A percentile compares a stretch with the other conserved stretches of the same genome.
Conservation (phyloP, 768 basidiomycete genomes). For the Hericium coralloides region DNA sequence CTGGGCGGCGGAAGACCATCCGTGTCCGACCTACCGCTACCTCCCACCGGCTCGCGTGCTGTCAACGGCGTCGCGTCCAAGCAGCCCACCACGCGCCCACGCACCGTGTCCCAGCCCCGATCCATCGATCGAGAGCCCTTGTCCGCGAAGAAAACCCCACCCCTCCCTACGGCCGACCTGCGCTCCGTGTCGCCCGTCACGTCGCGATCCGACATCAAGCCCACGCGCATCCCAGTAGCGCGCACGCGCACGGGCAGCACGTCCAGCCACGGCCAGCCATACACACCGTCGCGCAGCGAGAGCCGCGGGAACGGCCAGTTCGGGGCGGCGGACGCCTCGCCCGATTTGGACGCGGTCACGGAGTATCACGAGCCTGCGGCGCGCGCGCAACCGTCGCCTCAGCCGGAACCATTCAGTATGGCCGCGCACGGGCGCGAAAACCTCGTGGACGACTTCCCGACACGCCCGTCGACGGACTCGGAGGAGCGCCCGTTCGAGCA, state of each 20-base stretch:
- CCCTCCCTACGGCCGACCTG: constrained; percentile 24
- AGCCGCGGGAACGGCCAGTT: constrained; percentile 15
- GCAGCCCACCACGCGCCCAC: constrained; percentile 34
- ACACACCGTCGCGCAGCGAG: constrained; percentile 20
- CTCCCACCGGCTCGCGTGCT: constrained; percentile 4
- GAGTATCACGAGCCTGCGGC: neutral
- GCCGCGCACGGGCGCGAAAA: constrained; percentile 36
- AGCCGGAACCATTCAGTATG: constrained; percentile 48
- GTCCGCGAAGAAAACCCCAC: constrained; percentile 24
- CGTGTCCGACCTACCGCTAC: constrained; percentile 13
- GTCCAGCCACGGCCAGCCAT: constrained; percentile 27
- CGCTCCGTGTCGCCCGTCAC: constrained; percentile 13
- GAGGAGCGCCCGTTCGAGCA: constrained; percentile 82
- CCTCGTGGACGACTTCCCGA: constrained; percentile 20
- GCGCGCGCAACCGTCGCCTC: constrained; percentile 17
- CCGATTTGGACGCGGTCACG: constrained; percentile 6
- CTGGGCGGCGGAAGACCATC: constrained; percentile 28
- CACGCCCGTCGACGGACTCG: constrained; percentile 61
- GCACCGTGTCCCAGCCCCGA: constrained; percentile 61
- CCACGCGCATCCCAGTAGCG: constrained; percentile 42
- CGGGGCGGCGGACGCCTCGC: neutral
- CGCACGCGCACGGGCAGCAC: constrained; percentile 32
- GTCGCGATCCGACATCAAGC: constrained; percentile 26
- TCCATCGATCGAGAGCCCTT: constrained; percentile 29
- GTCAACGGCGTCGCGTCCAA: constrained; percentile 13